phyloP scores from a whole-genome alignment of 495 filamentous ascomycete genomes.

The Daldinia loculata region DNA sequence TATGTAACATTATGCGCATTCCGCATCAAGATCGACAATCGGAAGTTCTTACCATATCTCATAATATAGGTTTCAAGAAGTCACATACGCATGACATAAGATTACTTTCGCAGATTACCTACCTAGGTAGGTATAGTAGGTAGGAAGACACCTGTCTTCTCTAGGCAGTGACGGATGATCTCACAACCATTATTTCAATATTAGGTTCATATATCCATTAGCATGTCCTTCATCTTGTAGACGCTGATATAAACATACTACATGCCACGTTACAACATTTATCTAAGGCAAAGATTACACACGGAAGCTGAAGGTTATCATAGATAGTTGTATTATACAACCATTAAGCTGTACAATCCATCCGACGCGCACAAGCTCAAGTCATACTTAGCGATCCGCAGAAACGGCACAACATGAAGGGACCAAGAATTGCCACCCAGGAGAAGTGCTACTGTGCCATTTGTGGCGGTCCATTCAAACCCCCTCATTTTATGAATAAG shows the following conservation, averaged over 20 bases:
- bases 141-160: background rate
- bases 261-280: background rate
- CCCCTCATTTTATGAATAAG: background rate
- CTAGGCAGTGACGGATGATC: background rate
- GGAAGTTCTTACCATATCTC: background rate
- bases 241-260: background rate
- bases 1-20: background rate
- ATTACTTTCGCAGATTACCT: no score
- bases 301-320: background rate
- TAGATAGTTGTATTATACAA: background rate
- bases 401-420: background rate
- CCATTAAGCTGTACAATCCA: background rate
- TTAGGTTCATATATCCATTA: background rate
- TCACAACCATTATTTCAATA: background rate
- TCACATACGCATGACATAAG: background rate
- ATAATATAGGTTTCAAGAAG: background rate
- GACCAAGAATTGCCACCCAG: background rate
- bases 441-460: slow-evolving; percentile 17
- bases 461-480: slow-evolving; percentile 9
- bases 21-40: background rate
- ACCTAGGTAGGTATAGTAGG: no score
- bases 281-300: background rate
- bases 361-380: background rate
- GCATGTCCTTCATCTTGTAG: background rate
- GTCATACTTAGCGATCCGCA: background rate